Conservation (phyloP, 2,329 filamentous ascomycete species). For the Periconia macrospinosa region DNA sequence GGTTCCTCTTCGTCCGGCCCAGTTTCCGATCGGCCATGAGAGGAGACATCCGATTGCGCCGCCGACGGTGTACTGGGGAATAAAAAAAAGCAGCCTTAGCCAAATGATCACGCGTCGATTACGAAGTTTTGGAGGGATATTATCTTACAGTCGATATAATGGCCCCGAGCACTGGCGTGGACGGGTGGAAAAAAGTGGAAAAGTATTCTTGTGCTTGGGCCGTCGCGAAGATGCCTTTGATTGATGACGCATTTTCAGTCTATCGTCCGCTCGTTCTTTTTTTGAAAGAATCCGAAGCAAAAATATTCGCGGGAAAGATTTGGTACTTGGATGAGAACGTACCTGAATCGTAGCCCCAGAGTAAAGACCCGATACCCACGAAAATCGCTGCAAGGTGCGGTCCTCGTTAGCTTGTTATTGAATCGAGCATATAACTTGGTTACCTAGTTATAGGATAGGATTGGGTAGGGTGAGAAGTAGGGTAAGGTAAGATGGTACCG, state of each 20-base stretch:
- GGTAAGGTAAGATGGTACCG: too few relatives aligned
- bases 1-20: background rate
- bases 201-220: background rate
- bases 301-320: too few relatives aligned
- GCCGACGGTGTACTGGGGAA: background rate
- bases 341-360: background rate
- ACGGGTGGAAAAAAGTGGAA: background rate
- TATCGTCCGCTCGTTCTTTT: too few relatives aligned
- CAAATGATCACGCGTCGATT: too few relatives aligned
- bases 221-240: background rate
- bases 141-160: background rate
- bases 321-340: background rate
- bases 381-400: background rate
- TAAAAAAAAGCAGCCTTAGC: too few relatives aligned
- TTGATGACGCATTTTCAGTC: too few relatives aligned
- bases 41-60: background rate
- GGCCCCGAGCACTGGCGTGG: background rate
- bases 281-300: too few relatives aligned
- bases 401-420: too few relatives aligned
- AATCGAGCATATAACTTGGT: too few relatives aligned
- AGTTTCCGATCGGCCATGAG: background rate
- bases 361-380: background rate
- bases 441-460: too few relatives aligned
- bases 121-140: too few relatives aligned
- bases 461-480: too few relatives aligned